Conservation (phyloP, 768 basidiomycete species). For the Boletus fagicola region DNA sequence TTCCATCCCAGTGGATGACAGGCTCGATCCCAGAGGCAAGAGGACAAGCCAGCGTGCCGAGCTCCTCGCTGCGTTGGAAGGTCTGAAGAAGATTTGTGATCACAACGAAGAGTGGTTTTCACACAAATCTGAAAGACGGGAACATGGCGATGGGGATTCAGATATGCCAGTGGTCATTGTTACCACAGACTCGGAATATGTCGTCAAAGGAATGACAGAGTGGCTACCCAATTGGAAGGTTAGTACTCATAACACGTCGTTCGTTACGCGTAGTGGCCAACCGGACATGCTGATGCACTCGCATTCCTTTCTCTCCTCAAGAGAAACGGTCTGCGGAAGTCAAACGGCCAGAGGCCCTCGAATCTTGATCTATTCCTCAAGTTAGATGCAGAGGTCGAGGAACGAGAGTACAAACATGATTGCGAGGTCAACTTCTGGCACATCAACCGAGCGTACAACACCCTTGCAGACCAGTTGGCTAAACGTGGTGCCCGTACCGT, state of each 20-base stretch:
- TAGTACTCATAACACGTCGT: not conserved
- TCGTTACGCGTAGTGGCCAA: not conserved
- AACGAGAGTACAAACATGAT: not conserved
- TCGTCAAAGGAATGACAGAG: conserved; percentile 9
- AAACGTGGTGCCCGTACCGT: conserved; percentile 5
- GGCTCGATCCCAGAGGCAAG: not conserved
- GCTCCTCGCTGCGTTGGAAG: not conserved
- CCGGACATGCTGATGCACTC: not conserved
- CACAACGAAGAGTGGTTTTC: conserved; percentile 12
- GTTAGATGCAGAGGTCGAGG: not conserved
- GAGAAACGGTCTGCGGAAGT: not conserved
- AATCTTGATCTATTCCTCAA: conserved; percentile 10
- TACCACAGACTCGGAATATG: conserved; percentile 7
- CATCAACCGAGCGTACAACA: conserved; percentile 23
- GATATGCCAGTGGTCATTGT: not conserved
- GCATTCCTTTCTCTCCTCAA: not conserved
- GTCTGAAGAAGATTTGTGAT: conserved; percentile 30
- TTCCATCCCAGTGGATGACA: not conserved
- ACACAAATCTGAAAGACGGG: not conserved
- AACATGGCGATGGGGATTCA: not conserved
- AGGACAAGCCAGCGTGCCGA: not conserved
- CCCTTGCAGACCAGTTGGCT: conserved; percentile 21
- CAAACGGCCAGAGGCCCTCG: not conserved
- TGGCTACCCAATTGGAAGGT: conserved; percentile 11
- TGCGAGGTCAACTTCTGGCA: conserved; percentile 27